Percentiles rank a stretch among this genome's conserved stretches.
phyloP scores from a whole-genome alignment of 257 asterid species.

The Plantago major region DNA sequence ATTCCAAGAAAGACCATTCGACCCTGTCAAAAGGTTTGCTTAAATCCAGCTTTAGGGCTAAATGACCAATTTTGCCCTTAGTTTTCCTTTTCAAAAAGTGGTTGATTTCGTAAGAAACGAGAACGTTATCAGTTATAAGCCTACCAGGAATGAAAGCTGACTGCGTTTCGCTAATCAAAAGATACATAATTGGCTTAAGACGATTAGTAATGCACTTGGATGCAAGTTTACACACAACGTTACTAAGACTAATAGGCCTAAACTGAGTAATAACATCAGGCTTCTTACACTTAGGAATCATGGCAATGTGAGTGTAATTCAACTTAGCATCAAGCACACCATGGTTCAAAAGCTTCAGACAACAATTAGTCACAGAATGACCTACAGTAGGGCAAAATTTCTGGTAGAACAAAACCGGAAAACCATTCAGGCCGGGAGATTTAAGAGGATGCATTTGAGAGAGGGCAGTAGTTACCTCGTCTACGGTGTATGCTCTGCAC shows the following conservation, averaged over 20 bases:
- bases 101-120: not conserved
- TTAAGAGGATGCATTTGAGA: not conserved
- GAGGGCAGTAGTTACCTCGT: not conserved
- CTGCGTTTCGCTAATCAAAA: not conserved
- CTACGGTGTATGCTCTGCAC: not conserved
- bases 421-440: not conserved
- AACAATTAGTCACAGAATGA: no score
- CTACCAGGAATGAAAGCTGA: not conserved
- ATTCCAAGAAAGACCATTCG: not conserved
- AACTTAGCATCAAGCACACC: not conserved
- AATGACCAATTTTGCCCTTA: not conserved
- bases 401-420: not conserved
- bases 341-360: not conserved
- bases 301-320: not conserved
- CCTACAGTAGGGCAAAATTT: not conserved
- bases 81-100: not conserved
- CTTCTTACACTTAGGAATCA: no score
- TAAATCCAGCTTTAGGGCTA: not conserved
- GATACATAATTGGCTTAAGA: not conserved
- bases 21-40: not conserved
- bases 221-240: slow-evolving; percentile 12
- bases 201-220: not conserved
- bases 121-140: not conserved
- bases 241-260: no score
- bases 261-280: no score